A percentile compares a stretch with the other conserved stretches of the same genome.
Conservation (phyloP, 805 yeast genomes). For the Candida ficus region DNA sequence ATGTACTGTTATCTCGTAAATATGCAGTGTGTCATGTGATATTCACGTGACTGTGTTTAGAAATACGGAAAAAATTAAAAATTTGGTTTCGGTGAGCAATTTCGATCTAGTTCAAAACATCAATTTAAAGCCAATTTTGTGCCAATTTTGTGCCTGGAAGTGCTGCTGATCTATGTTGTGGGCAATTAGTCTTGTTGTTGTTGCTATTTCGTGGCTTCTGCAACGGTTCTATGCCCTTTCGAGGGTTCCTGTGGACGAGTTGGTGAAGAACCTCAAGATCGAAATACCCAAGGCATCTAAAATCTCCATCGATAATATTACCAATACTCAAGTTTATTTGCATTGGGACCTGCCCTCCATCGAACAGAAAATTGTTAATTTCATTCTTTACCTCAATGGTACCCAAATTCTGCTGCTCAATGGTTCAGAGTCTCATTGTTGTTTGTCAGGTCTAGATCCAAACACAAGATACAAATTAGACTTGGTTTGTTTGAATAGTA, state of each 20-base stretch:
- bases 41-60: too few relatives aligned
- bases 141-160: too few relatives aligned
- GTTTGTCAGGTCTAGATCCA: slow-evolving; percentile 29
- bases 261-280: slow-evolving; percentile 42
- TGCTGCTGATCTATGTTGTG: too few relatives aligned
- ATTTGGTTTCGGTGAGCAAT: too few relatives aligned
- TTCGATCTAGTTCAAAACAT: too few relatives aligned
- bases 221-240: slow-evolving; percentile 17
- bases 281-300: slow-evolving; percentile 53
- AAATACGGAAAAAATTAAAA: too few relatives aligned
- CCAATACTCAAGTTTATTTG: slow-evolving; percentile 38
- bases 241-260: slow-evolving; percentile 39
- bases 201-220: slow-evolving; percentile 22
- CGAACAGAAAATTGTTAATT: slow-evolving; percentile 28
- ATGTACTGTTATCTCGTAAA: too few relatives aligned
- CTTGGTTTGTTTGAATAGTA: slow-evolving; percentile 36
- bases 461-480: slow-evolving; percentile 37
- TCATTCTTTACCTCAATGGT: slow-evolving; percentile 36
- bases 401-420: slow-evolving; percentile 29
- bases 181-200: slow-evolving; percentile 13
- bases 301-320: slow-evolving; percentile 50
- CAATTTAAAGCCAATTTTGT: too few relatives aligned
- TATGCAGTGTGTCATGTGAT: too few relatives aligned
- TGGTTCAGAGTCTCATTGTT: slow-evolving; percentile 33
- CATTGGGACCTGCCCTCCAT: slow-evolving; percentile 46